These are phyloP conservation scores for Orbilia blumenaviensis DNA, from an alignment of 2,329 filamentous ascomycete genomes.

Conservation along the genomic window DNA sequence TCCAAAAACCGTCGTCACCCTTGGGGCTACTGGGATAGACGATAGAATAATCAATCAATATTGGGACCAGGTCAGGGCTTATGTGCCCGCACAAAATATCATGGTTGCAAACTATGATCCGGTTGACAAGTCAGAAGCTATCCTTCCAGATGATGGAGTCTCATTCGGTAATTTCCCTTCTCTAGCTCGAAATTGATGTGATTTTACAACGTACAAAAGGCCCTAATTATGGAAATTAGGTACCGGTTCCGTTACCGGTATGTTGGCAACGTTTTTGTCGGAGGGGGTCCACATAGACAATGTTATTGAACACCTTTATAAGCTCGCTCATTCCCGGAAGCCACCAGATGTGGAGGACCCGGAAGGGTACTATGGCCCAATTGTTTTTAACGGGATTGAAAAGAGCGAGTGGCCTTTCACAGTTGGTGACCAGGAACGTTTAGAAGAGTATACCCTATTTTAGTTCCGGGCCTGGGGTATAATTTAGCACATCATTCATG, in stretches of 20 bases:
- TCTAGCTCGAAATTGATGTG: too few relatives aligned
- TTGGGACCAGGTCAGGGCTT: neutral
- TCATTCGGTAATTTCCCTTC: neutral
- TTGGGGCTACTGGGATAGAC: neutral
- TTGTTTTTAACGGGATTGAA: conserved; percentile 1
- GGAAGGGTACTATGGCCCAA: neutral
- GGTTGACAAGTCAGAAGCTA: neutral
- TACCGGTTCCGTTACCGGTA: neutral
- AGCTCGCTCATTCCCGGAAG: neutral
- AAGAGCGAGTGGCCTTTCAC: neutral
- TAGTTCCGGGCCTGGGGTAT: neutral
- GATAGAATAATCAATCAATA: neutral
- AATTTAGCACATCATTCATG: too few relatives aligned
- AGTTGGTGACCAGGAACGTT: neutral
- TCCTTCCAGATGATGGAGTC: neutral
- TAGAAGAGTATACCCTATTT: conserved; percentile 1
- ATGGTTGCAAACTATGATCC: neutral
- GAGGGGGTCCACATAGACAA: neutral
- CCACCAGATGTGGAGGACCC: neutral
- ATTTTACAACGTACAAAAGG: neutral
- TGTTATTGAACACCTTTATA: neutral
- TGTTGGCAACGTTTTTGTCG: neutral
- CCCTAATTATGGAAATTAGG: neutral
- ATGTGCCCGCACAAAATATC: neutral
- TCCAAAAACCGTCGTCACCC: neutral